These are phyloP conservation scores for Labyrinthula sp. DNA, from an alignment of 352 stramenopile genomes.

Conservation along the genomic window DNA sequence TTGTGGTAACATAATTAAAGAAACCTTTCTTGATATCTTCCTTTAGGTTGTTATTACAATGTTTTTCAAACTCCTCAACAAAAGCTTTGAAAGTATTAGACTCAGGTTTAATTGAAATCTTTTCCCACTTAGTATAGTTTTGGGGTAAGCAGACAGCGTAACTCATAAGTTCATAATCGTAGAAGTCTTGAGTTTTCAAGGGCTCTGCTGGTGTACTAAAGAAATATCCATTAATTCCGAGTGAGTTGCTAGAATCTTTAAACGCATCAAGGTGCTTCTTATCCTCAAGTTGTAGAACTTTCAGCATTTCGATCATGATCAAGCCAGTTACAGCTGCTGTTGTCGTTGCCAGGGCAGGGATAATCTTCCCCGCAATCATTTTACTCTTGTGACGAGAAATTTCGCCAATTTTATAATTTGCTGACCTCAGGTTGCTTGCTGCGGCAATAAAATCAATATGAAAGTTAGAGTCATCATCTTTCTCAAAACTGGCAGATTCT, in stretches of 20 bases:
- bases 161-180: slow-evolving; percentile 39
- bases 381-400: slow-evolving; percentile 87
- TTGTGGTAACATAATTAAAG: too few species aligned
- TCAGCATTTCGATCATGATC: slow-evolving; percentile 43
- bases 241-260: slow-evolving; percentile 69
- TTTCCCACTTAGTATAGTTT: slow-evolving; percentile 79
- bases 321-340: slow-evolving; percentile 82
- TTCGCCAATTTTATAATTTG: slow-evolving; percentile 81
- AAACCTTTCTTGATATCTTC: too few species aligned
- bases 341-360: slow-evolving; percentile 95
- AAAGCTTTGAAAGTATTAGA: slow-evolving; percentile 33
- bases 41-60: too few species aligned
- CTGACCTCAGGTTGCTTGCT: slow-evolving; percentile 64
- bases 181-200: slow-evolving; percentile 63
- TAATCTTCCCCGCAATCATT: slow-evolving; percentile 97
- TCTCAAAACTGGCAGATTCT: slow-evolving; percentile 66
- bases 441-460: slow-evolving; percentile 88
- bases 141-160: slow-evolving; percentile 72
- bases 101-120: slow-evolving; percentile 33
- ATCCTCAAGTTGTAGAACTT: slow-evolving; percentile 55
- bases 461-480: slow-evolving; percentile 76
- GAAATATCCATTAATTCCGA: slow-evolving; percentile 70
- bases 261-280: slow-evolving; percentile 59
- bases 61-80: slow-evolving; percentile 5
- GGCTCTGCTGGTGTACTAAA: slow-evolving; percentile 58